phyloP scores from a whole-genome alignment of 495 filamentous ascomycete species.

The Xylaria curta region DNA sequence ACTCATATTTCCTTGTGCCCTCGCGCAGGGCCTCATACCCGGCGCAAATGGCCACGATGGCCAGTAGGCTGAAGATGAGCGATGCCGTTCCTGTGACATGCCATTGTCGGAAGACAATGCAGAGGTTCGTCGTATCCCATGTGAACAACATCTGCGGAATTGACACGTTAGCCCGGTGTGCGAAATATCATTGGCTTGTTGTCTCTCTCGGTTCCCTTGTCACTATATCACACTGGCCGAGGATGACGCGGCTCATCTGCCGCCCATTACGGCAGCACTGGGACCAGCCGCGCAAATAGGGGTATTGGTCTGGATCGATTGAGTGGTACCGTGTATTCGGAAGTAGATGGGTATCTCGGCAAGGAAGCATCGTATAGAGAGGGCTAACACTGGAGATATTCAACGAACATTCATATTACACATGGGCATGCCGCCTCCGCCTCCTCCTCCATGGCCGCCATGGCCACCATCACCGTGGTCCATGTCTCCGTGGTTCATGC shows the following conservation, averaged over 20 bases:
- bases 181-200: neutral
- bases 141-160: constrained; percentile 95
- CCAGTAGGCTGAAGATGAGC: constrained; percentile 80
- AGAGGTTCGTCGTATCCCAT: constrained; percentile 89
- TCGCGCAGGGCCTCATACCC: constrained; percentile 91
- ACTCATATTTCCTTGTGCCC: constrained; percentile 76
- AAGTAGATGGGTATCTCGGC: constrained; percentile 10
- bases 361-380: constrained; percentile 14
- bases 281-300: neutral
- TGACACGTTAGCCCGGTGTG: constrained; percentile 2
- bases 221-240: constrained; percentile 14
- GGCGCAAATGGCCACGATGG: constrained; percentile 79
- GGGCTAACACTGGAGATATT: constrained; percentile 2
- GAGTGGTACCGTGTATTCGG: neutral
- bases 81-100: constrained; percentile 73
- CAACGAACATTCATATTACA: constrained; percentile 85
- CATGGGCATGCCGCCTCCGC: constrained; percentile 38
- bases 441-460: constrained; percentile 39
- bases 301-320: neutral
- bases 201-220: neutral
- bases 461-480: constrained; percentile 64
- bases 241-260: neutral
- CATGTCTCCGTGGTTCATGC: constrained; percentile 60
- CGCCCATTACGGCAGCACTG: neutral
- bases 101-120: constrained; percentile 94